Evolutionary conservation across 352 stramenopile genomes (phyloP).

Genomic region (Phytophthora chlamydospora): DNA sequence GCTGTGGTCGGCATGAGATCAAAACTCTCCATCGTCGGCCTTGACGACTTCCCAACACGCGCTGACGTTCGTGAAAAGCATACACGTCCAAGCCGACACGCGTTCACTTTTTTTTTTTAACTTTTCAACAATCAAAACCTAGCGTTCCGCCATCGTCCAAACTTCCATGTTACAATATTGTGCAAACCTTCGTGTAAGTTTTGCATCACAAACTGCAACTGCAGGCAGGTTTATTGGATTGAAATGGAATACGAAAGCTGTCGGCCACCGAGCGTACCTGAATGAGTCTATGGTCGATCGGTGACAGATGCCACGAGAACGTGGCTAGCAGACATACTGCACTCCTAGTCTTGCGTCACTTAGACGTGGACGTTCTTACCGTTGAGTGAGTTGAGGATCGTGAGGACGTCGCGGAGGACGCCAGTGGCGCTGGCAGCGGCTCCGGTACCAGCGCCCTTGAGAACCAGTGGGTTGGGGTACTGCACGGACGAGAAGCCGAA

Average conservation of each 20-base stretch:
- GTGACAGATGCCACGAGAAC: conserved; percentile 22
- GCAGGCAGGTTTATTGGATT: conserved; percentile 10
- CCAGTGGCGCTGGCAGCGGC: conserved; percentile 68
- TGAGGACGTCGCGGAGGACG: conserved; percentile 77
- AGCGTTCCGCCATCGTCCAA: too few species aligned
- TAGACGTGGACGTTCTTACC: conserved; percentile 52
- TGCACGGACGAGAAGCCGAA: conserved; percentile 76
- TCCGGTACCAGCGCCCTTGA: conserved; percentile 74
- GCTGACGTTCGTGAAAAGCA: too few species aligned
- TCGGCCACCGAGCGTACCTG: conserved; percentile 17
- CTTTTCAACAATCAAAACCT: too few species aligned
- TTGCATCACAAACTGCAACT: too few species aligned
- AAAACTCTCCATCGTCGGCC: too few species aligned
- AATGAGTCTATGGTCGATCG: conserved; percentile 10
- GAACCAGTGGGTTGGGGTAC: conserved; percentile 71
- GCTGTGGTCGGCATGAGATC: too few species aligned
- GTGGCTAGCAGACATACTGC: conserved; percentile 32
- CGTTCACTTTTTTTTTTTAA: too few species aligned
- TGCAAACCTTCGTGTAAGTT: too few species aligned
- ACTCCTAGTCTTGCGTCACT: conserved; percentile 22
- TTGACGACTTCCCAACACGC: too few species aligned
- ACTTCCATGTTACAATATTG: too few species aligned
- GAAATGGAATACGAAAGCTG: conserved; percentile 33
- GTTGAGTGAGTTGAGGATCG: conserved; percentile 72
- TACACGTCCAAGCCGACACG: too few species aligned